phyloP scores from a whole-genome alignment of 441 rosid species.

The Cnidoscolus chayamansa region DNA sequence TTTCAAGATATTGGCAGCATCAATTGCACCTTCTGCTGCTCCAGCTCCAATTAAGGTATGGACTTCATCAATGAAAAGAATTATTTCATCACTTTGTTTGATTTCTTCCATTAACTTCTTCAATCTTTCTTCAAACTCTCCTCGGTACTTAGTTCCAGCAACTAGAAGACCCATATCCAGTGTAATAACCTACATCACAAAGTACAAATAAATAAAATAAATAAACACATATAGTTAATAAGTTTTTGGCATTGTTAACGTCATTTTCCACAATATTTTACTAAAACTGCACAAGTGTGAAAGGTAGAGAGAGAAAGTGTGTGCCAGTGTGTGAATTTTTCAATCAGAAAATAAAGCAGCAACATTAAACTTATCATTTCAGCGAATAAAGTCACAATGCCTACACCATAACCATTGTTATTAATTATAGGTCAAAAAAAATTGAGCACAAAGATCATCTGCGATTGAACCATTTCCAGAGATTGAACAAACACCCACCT shows the following conservation, averaged over 20 bases:
- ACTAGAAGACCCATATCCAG: slow-evolving; percentile 57
- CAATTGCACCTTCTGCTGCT: slow-evolving; percentile 46
- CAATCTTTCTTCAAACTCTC: slow-evolving; percentile 54
- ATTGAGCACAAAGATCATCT: not conserved
- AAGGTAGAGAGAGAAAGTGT: too few species aligned
- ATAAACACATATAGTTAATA: not conserved
- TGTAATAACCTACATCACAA: slow-evolving; percentile 35
- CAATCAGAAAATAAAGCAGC: not conserved
- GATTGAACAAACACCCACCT: slow-evolving; percentile 28
- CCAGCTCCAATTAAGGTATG: slow-evolving; percentile 58
- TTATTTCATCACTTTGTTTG: slow-evolving; percentile 46
- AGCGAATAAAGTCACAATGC: not conserved
- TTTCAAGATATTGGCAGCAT: slow-evolving; percentile 58
- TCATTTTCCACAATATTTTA: not conserved
- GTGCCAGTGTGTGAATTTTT: too few species aligned
- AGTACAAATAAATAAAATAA: not conserved
- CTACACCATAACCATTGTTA: not conserved
- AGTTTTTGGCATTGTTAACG: not conserved
- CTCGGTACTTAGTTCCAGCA: slow-evolving; percentile 51
- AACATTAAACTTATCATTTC: not conserved
- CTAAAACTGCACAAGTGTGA: not conserved
- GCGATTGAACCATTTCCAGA: not conserved
- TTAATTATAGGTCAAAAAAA: not conserved
- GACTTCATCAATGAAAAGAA: slow-evolving; percentile 56
- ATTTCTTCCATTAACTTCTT: slow-evolving; percentile 50